Percentiles rank a stretch among this genome's conserved stretches.
Evolutionary conservation across 805 yeast species (phyloP).

Genomic region (Candida yuanshanica): DNA sequence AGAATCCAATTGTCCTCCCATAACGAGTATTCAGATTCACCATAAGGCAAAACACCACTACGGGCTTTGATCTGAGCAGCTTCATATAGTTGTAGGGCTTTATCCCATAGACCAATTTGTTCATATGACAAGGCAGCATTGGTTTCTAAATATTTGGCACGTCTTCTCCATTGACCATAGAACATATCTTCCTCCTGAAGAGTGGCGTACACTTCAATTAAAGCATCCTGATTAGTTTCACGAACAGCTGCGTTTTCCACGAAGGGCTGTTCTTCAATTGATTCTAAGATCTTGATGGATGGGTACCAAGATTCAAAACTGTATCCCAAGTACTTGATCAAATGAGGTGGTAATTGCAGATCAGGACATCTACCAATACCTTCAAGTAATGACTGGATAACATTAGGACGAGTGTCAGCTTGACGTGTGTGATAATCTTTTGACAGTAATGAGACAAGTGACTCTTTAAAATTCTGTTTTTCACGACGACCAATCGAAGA

Average conservation of each 20-base stretch:
- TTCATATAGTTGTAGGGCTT: conserved; percentile 90
- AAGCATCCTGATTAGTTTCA: conserved; percentile 85
- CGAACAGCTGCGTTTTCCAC: conserved; percentile 69
- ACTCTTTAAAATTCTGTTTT: conserved; percentile 76
- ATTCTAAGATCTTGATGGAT: conserved; percentile 78
- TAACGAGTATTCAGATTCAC: conserved; percentile 88
- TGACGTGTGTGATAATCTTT: conserved; percentile 94
- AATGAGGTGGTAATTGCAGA: conserved; percentile 86
- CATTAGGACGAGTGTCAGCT: conserved; percentile 79
- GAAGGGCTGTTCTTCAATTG: conserved; percentile 50
- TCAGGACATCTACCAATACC: conserved; percentile 73
- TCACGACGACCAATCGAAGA: conserved; percentile 71
- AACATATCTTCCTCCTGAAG: conserved; percentile 95
- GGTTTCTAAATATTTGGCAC: conserved; percentile 92
- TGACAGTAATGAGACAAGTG: conserved; percentile 71
- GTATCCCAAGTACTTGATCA: conserved; percentile 80
- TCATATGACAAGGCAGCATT: conserved; percentile 90
- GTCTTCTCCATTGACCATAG: conserved; percentile 95
- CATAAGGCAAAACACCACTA: conserved; percentile 90
- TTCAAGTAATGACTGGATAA: conserved; percentile 74
- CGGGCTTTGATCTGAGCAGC: conserved; percentile 95
- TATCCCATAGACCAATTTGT: conserved; percentile 92
- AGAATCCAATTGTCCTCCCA: conserved; percentile 99
- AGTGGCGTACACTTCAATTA: conserved; percentile 81
- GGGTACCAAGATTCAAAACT: conserved; percentile 91